These are phyloP conservation scores for Micractinium sp. DNA, from an alignment of 139 green algal species.

Conservation along the genomic window DNA sequence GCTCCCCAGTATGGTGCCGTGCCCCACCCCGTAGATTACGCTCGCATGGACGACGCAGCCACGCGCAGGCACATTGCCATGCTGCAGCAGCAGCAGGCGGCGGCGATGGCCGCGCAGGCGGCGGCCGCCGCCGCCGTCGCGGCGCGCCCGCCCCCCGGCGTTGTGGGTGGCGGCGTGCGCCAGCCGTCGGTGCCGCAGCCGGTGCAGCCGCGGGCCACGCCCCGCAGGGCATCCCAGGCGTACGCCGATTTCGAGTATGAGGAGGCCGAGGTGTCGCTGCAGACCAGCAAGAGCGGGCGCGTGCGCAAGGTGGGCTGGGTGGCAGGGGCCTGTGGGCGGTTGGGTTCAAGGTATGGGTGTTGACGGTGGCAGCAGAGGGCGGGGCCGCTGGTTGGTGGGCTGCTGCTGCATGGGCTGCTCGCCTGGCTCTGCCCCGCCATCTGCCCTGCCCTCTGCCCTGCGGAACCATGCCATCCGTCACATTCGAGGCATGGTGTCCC, in stretches of 20 bases:
- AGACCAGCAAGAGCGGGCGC: conserved; percentile 45
- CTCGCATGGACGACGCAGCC: neutral
- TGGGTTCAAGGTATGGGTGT: no score
- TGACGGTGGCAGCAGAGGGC: no score
- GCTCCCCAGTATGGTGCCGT: neutral
- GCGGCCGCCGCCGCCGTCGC: neutral
- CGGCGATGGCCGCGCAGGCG: neutral
- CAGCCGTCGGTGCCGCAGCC: conserved; percentile 24
- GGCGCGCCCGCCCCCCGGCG: no score
- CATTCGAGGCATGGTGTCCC: neutral
- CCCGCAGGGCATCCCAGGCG: neutral
- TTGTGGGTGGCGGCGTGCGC: conserved; percentile 16
- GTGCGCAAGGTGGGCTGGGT: conserved; percentile 35
- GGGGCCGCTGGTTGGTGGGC: no score
- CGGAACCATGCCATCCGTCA: no score
- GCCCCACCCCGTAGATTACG: neutral
- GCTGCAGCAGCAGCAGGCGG: conserved; percentile 21
- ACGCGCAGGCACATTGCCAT: neutral
- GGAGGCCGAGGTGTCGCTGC: conserved; percentile 15
- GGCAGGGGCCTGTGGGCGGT: neutral
- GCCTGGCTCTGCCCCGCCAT: no score
- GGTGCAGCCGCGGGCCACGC: conserved; percentile 20
- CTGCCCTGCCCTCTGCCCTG: no score
- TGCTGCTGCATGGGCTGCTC: no score
- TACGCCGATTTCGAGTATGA: conserved; percentile 24